Evolutionary conservation across 129 eudicot genomes (phyloP).

Genomic region (Chrysanthemum seticuspe): DNA sequence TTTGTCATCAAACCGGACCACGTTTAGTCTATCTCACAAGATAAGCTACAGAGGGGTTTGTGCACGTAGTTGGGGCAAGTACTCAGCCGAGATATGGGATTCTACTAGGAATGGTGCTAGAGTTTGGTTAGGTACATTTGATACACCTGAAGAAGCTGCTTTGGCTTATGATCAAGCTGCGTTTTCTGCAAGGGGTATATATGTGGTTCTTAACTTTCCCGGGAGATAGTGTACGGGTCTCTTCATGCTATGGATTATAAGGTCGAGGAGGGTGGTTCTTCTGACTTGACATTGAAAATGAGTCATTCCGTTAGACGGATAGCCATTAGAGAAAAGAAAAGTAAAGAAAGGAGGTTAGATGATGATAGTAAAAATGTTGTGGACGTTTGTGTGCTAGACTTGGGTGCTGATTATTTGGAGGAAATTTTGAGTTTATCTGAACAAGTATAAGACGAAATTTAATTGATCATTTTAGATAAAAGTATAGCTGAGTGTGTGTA

Average conservation of each 20-base stretch:
- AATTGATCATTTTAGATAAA: background rate
- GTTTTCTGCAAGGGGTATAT: constrained; percentile 36
- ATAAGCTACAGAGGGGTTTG: constrained; percentile 48
- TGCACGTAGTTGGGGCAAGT: constrained; percentile 48
- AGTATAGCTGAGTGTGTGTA: background rate
- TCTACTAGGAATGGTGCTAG: constrained; percentile 53
- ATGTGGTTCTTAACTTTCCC: constrained; percentile 56
- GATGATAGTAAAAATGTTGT: constrained; percentile 17
- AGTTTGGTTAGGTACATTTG: constrained; percentile 63
- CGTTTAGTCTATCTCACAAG: constrained; percentile 17
- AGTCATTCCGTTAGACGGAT: constrained; percentile 36
- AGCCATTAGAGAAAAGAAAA: constrained; percentile 17
- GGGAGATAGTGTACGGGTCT: constrained; percentile 40
- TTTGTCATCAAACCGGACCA: constrained; percentile 11
- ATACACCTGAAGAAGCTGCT: constrained; percentile 57
- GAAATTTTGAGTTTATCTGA: constrained; percentile 38
- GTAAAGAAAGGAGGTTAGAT: constrained; percentile 29
- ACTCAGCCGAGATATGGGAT: constrained; percentile 51
- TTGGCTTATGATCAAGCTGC: constrained; percentile 60
- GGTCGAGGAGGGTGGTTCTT: constrained; percentile 37
- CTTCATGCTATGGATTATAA: constrained; percentile 37
- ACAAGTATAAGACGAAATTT: background rate
- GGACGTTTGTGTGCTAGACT: constrained; percentile 17
- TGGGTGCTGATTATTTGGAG: constrained; percentile 51
- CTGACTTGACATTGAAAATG: constrained; percentile 49